A percentile compares a stretch with the other conserved stretches of the same genome.
phyloP scores from a whole-genome alignment of 805 yeast genomes.

The Kazachstania africana region DNA sequence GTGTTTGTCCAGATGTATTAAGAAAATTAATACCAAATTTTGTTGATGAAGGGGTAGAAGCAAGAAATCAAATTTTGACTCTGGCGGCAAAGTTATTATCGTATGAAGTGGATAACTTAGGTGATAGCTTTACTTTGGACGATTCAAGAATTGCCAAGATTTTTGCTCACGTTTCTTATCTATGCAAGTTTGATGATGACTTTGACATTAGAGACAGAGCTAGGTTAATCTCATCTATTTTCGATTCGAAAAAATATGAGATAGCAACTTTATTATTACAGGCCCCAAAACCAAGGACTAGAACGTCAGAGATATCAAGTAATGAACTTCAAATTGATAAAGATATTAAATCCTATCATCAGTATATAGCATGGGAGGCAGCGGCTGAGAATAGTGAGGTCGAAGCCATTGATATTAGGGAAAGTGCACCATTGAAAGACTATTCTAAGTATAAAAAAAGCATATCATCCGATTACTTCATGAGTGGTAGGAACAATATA shows the following conservation, averaged over 20 bases:
- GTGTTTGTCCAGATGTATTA: slow-evolving; percentile 65
- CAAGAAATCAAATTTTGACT: slow-evolving; percentile 59
- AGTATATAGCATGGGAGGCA: slow-evolving; percentile 13
- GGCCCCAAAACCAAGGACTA: slow-evolving; percentile 56
- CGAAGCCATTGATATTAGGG: slow-evolving; percentile 23
- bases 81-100: slow-evolving; percentile 65
- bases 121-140: slow-evolving; percentile 22
- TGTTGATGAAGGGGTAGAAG: slow-evolving; percentile 41
- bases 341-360: slow-evolving; percentile 2
- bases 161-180: slow-evolving; percentile 48
- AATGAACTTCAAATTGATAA: slow-evolving; percentile 1
- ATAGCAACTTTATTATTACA: slow-evolving; percentile 61
- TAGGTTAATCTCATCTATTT: slow-evolving; percentile 53
- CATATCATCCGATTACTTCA: slow-evolving; percentile 20
- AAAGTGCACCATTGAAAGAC: slow-evolving; percentile 30
- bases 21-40: slow-evolving; percentile 45
- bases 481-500: slow-evolving; percentile 3
- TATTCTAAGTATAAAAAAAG: slow-evolving; percentile 27
- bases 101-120: slow-evolving; percentile 35
- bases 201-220: slow-evolving; percentile 81
- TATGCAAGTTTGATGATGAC: slow-evolving; percentile 61
- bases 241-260: slow-evolving; percentile 41
- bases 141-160: slow-evolving; percentile 33
- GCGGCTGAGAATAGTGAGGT: slow-evolving; percentile 1
- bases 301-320: background rate